Evolutionary conservation across 164 flowering plant species (phyloP).

Genomic region (Magnolia officinalis): DNA sequence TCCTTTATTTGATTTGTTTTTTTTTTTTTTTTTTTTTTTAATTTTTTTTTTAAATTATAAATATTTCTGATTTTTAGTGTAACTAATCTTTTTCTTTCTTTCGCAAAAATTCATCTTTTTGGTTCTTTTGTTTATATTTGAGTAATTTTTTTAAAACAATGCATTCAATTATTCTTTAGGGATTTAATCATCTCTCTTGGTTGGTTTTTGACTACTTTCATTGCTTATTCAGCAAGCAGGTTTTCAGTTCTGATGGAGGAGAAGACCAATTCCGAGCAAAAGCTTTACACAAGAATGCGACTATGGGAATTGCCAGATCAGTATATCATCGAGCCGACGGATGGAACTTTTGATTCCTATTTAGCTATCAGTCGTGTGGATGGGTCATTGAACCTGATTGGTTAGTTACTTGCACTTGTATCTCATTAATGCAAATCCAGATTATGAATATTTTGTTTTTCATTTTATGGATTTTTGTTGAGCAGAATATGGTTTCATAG

Average conservation of each 20-base stretch:
- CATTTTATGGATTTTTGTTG: background rate
- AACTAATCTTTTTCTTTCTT: background rate
- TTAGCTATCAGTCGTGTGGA: constrained; percentile 67
- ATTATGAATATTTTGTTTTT: background rate
- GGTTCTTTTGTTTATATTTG: too few species aligned
- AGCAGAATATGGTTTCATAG: background rate
- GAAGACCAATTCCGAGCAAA: constrained; percentile 53
- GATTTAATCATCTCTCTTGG: background rate
- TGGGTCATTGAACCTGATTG: constrained; percentile 72
- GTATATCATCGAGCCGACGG: constrained; percentile 87
- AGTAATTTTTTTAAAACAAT: too few species aligned
- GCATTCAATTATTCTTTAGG: background rate
- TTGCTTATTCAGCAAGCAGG: constrained; percentile 14
- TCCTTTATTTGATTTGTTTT: too few species aligned
- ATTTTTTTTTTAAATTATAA: too few species aligned
- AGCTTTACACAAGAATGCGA: constrained; percentile 68
- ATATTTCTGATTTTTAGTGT: too few species aligned
- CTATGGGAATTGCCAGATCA: constrained; percentile 92
- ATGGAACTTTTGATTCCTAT: constrained; percentile 59
- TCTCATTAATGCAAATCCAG: background rate
- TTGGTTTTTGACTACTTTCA: background rate
- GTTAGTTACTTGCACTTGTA: constrained; percentile 30
- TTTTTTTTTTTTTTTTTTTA: too few species aligned
- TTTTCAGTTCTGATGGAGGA: constrained; percentile 56
- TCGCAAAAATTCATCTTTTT: background rate